Conservation (phyloP, 1,139 yeast genomes). For the Zhuliangozyma blackwelliae region DNA sequence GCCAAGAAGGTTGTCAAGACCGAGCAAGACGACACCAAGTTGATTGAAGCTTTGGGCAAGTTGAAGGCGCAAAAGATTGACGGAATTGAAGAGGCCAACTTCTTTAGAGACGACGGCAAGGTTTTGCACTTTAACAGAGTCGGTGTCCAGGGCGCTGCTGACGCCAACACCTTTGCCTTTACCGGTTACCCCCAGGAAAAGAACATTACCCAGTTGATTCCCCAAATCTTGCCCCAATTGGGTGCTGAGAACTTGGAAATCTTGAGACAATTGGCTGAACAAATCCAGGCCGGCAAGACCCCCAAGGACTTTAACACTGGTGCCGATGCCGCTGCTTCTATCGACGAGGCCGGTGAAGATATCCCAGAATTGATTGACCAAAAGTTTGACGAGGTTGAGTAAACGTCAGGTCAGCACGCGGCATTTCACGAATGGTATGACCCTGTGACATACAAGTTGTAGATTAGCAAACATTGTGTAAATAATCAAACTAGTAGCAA, state of each 20-base stretch:
- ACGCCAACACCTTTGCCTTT: slow-evolving; percentile 89
- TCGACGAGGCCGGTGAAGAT: slow-evolving; percentile 59
- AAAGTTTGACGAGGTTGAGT: slow-evolving; percentile 85
- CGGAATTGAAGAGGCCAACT: slow-evolving; percentile 94
- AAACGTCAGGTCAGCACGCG: slow-evolving; percentile 14
- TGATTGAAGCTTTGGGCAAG: slow-evolving; percentile 86
- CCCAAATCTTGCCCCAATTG: slow-evolving; percentile 92
- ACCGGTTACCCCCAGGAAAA: slow-evolving; percentile 95
- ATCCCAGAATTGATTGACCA: slow-evolving; percentile 95
- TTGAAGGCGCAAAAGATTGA: slow-evolving; percentile 85
- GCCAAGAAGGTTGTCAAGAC: slow-evolving; percentile 61
- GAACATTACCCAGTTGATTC: slow-evolving; percentile 88
- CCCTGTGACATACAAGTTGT: no score
- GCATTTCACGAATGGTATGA: no score
- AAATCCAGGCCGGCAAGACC: slow-evolving; percentile 63
- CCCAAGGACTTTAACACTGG: slow-evolving; percentile 49
- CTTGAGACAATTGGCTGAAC: slow-evolving; percentile 87
- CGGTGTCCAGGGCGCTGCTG: slow-evolving; percentile 90
- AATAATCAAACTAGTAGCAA: no score
- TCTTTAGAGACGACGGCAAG: slow-evolving; percentile 94
- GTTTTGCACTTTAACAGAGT: slow-evolving; percentile 95
- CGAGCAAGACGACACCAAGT: slow-evolving; percentile 85
- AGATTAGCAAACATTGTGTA: no score
- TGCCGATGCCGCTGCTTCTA: slow-evolving; percentile 46
- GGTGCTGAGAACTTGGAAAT: slow-evolving; percentile 94